These are phyloP conservation scores for Penicillium paneum DNA, from an alignment of 2,329 filamentous ascomycete genomes.

Conservation along the genomic window DNA sequence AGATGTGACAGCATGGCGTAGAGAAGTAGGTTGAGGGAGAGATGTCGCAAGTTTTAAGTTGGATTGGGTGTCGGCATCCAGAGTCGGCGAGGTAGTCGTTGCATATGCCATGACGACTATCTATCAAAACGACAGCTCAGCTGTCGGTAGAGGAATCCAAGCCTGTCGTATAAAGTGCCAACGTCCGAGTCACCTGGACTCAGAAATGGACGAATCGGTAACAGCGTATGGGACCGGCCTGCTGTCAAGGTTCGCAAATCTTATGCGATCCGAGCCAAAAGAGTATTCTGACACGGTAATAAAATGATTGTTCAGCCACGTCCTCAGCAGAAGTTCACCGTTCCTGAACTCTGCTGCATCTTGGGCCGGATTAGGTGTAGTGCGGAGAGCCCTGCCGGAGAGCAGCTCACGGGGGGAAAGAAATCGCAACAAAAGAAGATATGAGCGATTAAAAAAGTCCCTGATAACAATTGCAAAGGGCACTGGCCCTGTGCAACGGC, in stretches of 20 bases:
- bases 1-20: conserved; percentile 38
- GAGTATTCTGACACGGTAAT: conserved; percentile 30
- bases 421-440: conserved; percentile 19
- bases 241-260: conserved; percentile 27
- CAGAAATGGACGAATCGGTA: conserved; percentile 33
- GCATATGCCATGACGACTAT: conserved; percentile 39
- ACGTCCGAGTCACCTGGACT: conserved; percentile 42
- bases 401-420: conserved; percentile 33
- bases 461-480: conserved; percentile 25
- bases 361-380: conserved; percentile 41
- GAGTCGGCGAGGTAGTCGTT: conserved; percentile 34
- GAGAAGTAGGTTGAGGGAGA: conserved; percentile 31
- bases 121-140: conserved; percentile 31
- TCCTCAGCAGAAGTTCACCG: conserved; percentile 39
- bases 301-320: conserved; percentile 35
- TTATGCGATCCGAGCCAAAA: conserved; percentile 34
- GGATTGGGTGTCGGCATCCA: conserved; percentile 37
- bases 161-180: conserved; percentile 32
- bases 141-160: conserved; percentile 28
- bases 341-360: conserved; percentile 46
- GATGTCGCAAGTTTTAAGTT: conserved; percentile 35
- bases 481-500: conserved; percentile 23
- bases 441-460: conserved; percentile 13
- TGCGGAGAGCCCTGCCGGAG: conserved; percentile 43
- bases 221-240: conserved; percentile 28